phyloP scores from a whole-genome alignment of 1,284 basidiomycete genomes.

The Neonothopanus nambi region DNA sequence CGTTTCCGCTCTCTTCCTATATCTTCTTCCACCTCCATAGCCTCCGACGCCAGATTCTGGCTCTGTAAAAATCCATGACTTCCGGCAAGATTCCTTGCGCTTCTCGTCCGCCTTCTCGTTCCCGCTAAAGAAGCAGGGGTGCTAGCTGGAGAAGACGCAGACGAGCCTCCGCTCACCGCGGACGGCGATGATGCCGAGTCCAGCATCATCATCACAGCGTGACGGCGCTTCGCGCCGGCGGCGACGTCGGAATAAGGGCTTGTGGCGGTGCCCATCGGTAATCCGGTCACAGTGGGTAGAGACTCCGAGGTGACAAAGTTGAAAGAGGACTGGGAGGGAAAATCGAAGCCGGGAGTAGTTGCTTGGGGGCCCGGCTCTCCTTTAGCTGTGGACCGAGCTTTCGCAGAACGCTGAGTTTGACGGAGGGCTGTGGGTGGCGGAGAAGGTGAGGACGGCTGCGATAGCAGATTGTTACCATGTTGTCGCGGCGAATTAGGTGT shows the following conservation, averaged over 20 bases:
- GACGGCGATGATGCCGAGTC: slow-evolving; percentile 38
- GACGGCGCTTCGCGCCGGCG: slow-evolving; percentile 48
- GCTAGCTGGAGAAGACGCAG: slow-evolving; percentile 24
- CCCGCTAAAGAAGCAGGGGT: slow-evolving; percentile 21
- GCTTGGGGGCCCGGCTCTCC: slow-evolving; percentile 14
- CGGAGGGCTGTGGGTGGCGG: slow-evolving; percentile 34
- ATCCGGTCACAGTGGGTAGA: slow-evolving; percentile 23
- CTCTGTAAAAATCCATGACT: slow-evolving; percentile 23
- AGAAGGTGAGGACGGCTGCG: slow-evolving; percentile 33
- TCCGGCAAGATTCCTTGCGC: slow-evolving; percentile 34
- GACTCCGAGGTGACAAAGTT: slow-evolving; percentile 3
- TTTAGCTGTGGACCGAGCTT: slow-evolving; percentile 21
- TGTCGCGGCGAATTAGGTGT: slow-evolving; percentile 23
- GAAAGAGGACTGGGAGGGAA: slow-evolving; percentile 6
- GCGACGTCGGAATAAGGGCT: slow-evolving; percentile 26
- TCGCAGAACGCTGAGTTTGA: slow-evolving; percentile 29
- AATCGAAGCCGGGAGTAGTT: slow-evolving; percentile 1
- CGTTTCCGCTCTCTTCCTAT: slow-evolving; percentile 54
- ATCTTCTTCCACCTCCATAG: slow-evolving; percentile 65
- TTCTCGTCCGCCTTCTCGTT: slow-evolving; percentile 42
- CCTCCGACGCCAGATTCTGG: slow-evolving; percentile 40
- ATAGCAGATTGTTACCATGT: slow-evolving; percentile 32
- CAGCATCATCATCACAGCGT: slow-evolving; percentile 66
- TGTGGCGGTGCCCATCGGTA: slow-evolving; percentile 37
- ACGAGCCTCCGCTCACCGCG: slow-evolving; percentile 23